Base-by-base conservation (phyloP, 208 protist species). In the Crithidia expoeki region DNA sequence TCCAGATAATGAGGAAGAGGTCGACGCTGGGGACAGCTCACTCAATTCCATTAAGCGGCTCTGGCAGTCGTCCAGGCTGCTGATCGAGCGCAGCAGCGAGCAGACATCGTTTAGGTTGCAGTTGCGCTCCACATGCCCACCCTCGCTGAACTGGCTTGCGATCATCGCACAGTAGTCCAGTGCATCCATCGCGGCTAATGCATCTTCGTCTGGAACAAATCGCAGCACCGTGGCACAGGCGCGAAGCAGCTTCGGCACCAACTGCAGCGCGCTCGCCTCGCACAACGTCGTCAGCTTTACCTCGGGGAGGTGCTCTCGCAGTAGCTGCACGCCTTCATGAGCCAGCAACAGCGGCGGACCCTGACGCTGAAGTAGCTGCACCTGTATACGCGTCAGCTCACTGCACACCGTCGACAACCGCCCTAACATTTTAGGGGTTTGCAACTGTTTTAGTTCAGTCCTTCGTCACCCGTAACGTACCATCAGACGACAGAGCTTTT, bases 311-410 rank as follows among this genome's bases (percentile, higher is more conserved):
- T 81, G 80, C 5, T 70, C 56, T 3, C 72, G 78, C 53, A 96
- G 68, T 17, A 85, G 69, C 57, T 79, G 73, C 25, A 91, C 59
- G 1, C 83, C 89, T 49, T 94, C 79, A 23, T 50, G 40, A 6
- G 74, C 65, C 23, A 93, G 40, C 33, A 63, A 17, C 14, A 72
- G 57, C 1, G 81, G 86, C 28, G 76, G 65, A n/a, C 77, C 88
- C 14, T 88, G 71, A 19, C 92, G 86, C 21, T 80, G 85, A 44
- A 96, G 79, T 61, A 94, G 55, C 30, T 79, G 76, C 36, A 96
- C 59, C 56, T 96, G 92, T 10, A 96, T 66, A n/a, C 74, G 75
- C 9, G 80, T 68, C 61, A 96, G 72, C 65, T 96, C 88, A 17
- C 89, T 67, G 50, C 85, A 95, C 17, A 95, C 49, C 1, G 62